phyloP scores from a whole-genome alignment of 176 grass and related monocot species.

The Oropetium thomaeum region DNA sequence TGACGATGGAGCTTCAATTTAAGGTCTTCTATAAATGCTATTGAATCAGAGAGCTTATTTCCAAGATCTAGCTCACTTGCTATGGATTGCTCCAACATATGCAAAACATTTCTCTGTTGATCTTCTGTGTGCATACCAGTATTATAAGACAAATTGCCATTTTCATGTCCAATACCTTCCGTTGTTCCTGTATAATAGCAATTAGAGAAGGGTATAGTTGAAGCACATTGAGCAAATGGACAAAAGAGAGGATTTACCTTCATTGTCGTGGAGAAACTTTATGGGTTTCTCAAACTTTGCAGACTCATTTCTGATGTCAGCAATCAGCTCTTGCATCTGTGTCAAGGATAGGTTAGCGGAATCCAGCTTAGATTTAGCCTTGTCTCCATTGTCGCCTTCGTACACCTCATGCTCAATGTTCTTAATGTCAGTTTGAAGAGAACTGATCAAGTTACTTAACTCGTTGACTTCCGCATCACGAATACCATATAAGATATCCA shows the following conservation, averaged over 20 bases:
- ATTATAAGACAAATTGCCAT: slow-evolving; percentile 40
- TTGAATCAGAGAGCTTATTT: slow-evolving; percentile 71
- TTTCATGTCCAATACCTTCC: slow-evolving; percentile 43
- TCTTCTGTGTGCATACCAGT: slow-evolving; percentile 45
- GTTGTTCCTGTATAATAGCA: slow-evolving; percentile 42
- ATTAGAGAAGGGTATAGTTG: slow-evolving; percentile 33
- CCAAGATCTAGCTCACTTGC: slow-evolving; percentile 91
- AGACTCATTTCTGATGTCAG: slow-evolving; percentile 67
- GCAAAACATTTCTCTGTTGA: slow-evolving; percentile 68
- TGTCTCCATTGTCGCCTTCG: slow-evolving; percentile 47
- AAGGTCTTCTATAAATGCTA: slow-evolving; percentile 55
- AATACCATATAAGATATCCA: slow-evolving; percentile 59
- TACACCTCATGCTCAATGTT: slow-evolving; percentile 38
- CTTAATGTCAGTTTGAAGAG: slow-evolving; percentile 61
- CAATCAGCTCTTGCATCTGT: slow-evolving; percentile 65
- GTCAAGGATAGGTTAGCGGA: slow-evolving; percentile 52
- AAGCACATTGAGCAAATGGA: background rate
- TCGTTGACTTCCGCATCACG: slow-evolving; percentile 73
- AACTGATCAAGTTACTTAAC: slow-evolving; percentile 62
- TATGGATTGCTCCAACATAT: slow-evolving; percentile 85
- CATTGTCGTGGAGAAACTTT: slow-evolving; percentile 35
- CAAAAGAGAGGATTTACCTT: slow-evolving; percentile 51
- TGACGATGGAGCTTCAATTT: slow-evolving; percentile 47
- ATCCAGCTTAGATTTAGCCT: slow-evolving; percentile 51
- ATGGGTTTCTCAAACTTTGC: slow-evolving; percentile 62